Conservation (phyloP, 2,329 filamentous ascomycete species). For the Penicillium digitatum region DNA sequence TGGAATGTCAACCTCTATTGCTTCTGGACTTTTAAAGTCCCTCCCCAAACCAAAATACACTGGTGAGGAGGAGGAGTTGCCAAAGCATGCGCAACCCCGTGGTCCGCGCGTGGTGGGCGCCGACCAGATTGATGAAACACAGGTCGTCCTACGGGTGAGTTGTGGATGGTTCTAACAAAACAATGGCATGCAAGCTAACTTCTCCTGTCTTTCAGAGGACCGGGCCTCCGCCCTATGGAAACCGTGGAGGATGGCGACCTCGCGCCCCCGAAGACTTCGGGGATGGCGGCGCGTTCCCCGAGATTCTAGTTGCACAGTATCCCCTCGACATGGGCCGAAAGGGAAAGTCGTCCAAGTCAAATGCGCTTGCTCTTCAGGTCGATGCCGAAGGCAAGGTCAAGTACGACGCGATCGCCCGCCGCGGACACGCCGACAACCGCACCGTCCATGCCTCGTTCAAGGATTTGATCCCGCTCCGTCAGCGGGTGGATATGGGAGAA, state of each 20-base stretch:
- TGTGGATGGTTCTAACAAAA: background rate
- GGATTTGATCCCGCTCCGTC: conserved; percentile 87
- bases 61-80: conserved; percentile 79
- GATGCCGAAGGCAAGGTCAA: conserved; percentile 90
- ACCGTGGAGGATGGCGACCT: conserved; percentile 85
- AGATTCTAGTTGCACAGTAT: conserved; percentile 90
- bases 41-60: conserved; percentile 89
- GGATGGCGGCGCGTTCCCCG: conserved; percentile 93
- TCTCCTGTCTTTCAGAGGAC: conserved; percentile 52
- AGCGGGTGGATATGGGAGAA: conserved; percentile 88
- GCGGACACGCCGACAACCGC: conserved; percentile 77
- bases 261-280: conserved; percentile 86
- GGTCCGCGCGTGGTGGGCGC: conserved; percentile 79
- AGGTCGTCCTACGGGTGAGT: conserved; percentile 71
- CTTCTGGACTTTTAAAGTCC: conserved; percentile 69
- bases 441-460: conserved; percentile 96
- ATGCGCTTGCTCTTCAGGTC: conserved; percentile 88
- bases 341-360: conserved; percentile 62
- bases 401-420: conserved; percentile 89
- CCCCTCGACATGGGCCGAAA: conserved; percentile 93
- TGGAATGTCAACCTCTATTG: conserved; percentile 60
- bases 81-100: conserved; percentile 65
- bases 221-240: conserved; percentile 82
- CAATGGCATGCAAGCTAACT: conserved; percentile 14
- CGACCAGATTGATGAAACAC: conserved; percentile 75